Conservation (phyloP, 345 rosid species). For the Chamaenerion angustifolium region DNA sequence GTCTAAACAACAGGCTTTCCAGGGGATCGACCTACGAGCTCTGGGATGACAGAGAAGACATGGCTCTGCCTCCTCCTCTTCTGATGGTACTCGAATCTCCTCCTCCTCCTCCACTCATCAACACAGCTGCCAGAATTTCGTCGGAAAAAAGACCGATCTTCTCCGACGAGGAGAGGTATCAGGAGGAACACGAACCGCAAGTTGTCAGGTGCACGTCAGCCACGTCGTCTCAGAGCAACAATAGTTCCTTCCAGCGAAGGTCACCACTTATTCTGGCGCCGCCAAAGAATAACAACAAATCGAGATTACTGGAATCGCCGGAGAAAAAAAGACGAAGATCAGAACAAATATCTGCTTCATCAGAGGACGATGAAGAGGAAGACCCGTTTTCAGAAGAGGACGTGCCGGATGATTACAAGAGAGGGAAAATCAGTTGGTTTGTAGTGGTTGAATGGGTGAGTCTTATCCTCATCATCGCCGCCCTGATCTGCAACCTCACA, state of each 20-base stretch:
- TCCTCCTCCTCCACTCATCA: background rate
- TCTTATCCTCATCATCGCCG: constrained; percentile 31
- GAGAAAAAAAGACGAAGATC: constrained; percentile 1
- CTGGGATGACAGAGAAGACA: constrained; percentile 20
- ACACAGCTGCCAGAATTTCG: constrained; percentile 2
- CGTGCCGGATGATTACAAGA: constrained; percentile 39
- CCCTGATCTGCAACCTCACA: constrained; percentile 27
- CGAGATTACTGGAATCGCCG: constrained; percentile 26
- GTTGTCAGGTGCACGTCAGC: constrained; percentile 31
- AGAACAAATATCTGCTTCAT: constrained; percentile 1
- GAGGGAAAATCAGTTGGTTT: constrained; percentile 16
- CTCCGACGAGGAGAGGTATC: constrained; percentile 10
- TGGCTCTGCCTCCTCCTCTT: constrained; percentile 1
- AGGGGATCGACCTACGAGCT: constrained; percentile 53
- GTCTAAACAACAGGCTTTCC: constrained; percentile 22
- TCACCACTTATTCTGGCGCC: constrained; percentile 14
- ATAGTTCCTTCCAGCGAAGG: constrained; percentile 10
- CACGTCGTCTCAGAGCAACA: constrained; percentile 14
- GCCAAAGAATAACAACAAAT: constrained; percentile 10
- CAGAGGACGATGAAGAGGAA: constrained; percentile 25
- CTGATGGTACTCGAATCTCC: background rate
- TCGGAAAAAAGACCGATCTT: background rate
- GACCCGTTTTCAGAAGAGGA: constrained; percentile 51
- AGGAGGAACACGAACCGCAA: background rate
- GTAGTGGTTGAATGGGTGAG: constrained; percentile 39